phyloP scores from a whole-genome alignment of 257 asterid species.

The Ophiorrhiza pumila region DNA sequence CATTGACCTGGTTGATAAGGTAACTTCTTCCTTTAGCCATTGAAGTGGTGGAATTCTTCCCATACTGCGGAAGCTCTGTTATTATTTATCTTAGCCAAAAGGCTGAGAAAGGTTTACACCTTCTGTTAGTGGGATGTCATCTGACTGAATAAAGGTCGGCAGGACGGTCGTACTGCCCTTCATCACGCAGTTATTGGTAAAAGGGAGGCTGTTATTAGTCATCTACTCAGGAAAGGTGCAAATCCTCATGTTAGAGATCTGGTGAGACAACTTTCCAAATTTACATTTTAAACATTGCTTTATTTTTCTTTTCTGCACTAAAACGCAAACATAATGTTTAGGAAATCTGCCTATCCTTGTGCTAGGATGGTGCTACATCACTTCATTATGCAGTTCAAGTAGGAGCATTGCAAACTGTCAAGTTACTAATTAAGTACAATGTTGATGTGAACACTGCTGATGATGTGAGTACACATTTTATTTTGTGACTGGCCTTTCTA shows the following conservation, averaged over 20 bases:
- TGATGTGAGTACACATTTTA: constrained; percentile 49
- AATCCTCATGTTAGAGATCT: constrained; percentile 68
- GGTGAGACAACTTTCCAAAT: constrained; percentile 37
- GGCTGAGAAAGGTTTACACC: constrained; percentile 10
- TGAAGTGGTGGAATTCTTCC: neutral
- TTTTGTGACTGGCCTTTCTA: neutral
- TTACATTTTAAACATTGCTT: neutral
- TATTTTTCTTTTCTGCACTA: neutral
- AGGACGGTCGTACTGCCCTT: constrained; percentile 92
- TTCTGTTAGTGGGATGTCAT: constrained; percentile 9
- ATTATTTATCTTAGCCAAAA: neutral
- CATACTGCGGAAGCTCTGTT: neutral
- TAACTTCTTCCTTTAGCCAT: constrained; percentile 15
- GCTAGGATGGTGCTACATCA: constrained; percentile 81
- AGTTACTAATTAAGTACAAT: constrained; percentile 72
- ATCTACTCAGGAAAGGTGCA: constrained; percentile 87
- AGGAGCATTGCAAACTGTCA: constrained; percentile 84
- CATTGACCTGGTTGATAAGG: constrained; percentile 59
- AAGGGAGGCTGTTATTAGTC: constrained; percentile 89
- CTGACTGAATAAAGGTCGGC: constrained; percentile 20
- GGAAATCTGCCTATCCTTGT: constrained; percentile 9
- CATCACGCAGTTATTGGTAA: constrained; percentile 81
- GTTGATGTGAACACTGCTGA: constrained; percentile 85
- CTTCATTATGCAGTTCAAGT: constrained; percentile 97
- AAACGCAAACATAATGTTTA: neutral